A percentile compares a stretch with the other conserved stretches of the same genome.
phyloP scores from a whole-genome alignment of 805 yeast genomes.

The Ogataea pini region DNA sequence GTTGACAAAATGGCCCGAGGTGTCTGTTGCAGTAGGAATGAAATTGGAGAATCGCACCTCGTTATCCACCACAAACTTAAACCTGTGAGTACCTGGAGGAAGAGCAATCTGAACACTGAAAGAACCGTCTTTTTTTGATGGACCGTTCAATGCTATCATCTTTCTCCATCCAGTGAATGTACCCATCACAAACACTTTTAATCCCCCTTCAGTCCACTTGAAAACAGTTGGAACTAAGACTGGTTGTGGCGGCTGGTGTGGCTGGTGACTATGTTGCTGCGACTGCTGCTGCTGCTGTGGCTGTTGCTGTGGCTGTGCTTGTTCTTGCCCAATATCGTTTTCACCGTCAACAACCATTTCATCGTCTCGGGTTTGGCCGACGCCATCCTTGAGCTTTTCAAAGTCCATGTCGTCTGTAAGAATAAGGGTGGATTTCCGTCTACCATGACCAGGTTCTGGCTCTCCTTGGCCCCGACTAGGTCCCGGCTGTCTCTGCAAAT shows the following conservation, averaged over 20 bases:
- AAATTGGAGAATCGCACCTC: conserved; percentile 86
- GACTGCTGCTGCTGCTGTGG: conserved; percentile 2
- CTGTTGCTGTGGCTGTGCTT: conserved; percentile 20
- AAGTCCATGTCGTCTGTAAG: conserved; percentile 67
- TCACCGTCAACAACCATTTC: conserved; percentile 32
- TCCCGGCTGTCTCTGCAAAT: conserved; percentile 25
- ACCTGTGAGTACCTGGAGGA: conserved; percentile 90
- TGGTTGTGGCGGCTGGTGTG: conserved; percentile 23
- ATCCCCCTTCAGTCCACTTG: conserved; percentile 96
- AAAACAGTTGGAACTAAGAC: conserved; percentile 58
- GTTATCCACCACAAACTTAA: conserved; percentile 91
- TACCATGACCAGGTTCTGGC: conserved; percentile 18
- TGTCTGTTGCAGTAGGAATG: conserved; percentile 96
- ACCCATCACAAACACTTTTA: conserved; percentile 93
- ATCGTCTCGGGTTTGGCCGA: conserved; percentile 33
- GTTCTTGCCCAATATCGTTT: conserved; percentile 28
- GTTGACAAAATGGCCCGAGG: conserved; percentile 93
- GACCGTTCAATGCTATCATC: conserved; percentile 80
- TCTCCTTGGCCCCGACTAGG: conserved; percentile 2
- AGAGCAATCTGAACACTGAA: conserved; percentile 71
- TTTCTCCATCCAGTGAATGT: conserved; percentile 98
- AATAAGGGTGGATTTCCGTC: conserved; percentile 71
- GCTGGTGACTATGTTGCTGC: conserved; percentile 11
- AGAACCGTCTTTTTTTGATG: conserved; percentile 49
- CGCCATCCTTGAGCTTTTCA: conserved; percentile 47